phyloP scores from a whole-genome alignment of 768 basidiomycete genomes.

The Ramaria sp. region DNA sequence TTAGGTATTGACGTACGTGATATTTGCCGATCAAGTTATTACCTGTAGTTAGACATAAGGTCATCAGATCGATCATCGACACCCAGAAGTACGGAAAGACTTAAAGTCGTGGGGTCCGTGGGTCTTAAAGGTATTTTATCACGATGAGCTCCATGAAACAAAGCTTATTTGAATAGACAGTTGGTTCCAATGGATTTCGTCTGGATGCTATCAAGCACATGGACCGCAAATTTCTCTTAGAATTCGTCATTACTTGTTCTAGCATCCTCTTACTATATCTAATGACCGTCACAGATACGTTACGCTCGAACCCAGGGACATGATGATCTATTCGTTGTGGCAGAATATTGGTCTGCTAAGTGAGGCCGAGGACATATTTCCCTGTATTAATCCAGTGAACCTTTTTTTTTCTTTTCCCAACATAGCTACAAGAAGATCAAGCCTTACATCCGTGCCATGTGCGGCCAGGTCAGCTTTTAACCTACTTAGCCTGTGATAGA shows the following conservation, averaged over 20 bases:
- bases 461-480: constrained; percentile 43
- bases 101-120: constrained; percentile 69
- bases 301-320: constrained; percentile 19
- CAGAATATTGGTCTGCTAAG: constrained; percentile 80
- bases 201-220: constrained; percentile 91
- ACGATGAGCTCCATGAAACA: constrained; percentile 1
- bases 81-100: constrained; percentile 71
- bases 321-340: constrained; percentile 48
- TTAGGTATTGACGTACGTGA: constrained; percentile 5
- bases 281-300: constrained; percentile 22
- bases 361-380: constrained; percentile 22
- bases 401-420: background rate
- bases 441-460: constrained; percentile 48
- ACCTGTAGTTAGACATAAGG: background rate
- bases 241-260: constrained; percentile 41
- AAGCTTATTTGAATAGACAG: constrained; percentile 34
- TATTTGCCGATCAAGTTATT: background rate
- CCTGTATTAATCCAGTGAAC: background rate
- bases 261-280: constrained; percentile 2
- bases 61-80: constrained; percentile 67
- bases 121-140: constrained; percentile 42
- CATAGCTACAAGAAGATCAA: constrained; percentile 38
- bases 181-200: constrained; percentile 63
- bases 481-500: background rate
- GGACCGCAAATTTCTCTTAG: constrained; percentile 54